phyloP scores from a whole-genome alignment of 495 filamentous ascomycete genomes.

The Penicillium samsonianum region DNA sequence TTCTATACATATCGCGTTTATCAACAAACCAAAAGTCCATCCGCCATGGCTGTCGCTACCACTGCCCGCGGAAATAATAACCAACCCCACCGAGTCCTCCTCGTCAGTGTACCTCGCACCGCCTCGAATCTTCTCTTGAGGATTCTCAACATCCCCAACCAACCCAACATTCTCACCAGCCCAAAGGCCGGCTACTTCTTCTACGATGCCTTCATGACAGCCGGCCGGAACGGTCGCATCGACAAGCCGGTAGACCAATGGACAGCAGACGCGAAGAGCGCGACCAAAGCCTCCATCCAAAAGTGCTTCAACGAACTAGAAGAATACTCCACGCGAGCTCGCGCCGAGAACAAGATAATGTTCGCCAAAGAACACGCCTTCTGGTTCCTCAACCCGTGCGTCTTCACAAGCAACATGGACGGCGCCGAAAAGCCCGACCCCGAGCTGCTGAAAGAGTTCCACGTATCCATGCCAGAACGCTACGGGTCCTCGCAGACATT shows the following conservation, averaged over 20 bases:
- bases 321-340: slow-evolving; percentile 22
- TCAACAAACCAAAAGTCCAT: no score
- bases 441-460: slow-evolving; percentile 4
- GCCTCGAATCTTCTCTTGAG: slow-evolving; percentile 45
- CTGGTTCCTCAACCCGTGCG: slow-evolving; percentile 22
- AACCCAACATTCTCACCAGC: slow-evolving; percentile 31
- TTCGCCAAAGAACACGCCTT: slow-evolving; percentile 46
- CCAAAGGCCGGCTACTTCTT: slow-evolving; percentile 45
- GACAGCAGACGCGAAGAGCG: slow-evolving; percentile 22
- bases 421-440: background rate
- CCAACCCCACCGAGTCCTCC: slow-evolving; percentile 15
- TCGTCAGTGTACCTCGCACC: slow-evolving; percentile 42
- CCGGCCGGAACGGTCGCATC: background rate
- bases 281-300: slow-evolving; percentile 20
- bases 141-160: slow-evolving; percentile 40
- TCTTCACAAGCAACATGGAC: background rate
- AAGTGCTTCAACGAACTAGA: slow-evolving; percentile 30
- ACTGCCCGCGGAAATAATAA: background rate
- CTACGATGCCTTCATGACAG: slow-evolving; percentile 21
- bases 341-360: slow-evolving; percentile 31
- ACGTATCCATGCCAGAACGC: slow-evolving; percentile 7
- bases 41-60: background rate
- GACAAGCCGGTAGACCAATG: slow-evolving; percentile 29
- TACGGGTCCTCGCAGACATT: slow-evolving; percentile 18
- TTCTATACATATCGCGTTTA: background rate